Evolutionary conservation across 768 basidiomycete species (phyloP).

Genomic region (Leccinum broughii): DNA sequence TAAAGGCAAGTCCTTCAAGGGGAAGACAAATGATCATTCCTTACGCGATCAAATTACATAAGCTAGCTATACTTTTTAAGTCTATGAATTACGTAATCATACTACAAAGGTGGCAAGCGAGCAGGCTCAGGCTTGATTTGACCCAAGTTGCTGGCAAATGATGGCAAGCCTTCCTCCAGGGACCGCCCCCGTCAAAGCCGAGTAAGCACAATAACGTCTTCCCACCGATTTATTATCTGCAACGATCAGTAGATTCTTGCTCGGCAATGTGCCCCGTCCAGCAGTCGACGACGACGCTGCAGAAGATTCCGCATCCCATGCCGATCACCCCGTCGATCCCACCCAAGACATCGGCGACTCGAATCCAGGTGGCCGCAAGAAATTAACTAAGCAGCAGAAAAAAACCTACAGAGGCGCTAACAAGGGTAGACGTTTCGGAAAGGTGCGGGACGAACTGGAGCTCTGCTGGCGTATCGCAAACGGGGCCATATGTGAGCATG

Average conservation of each 20-base stretch:
- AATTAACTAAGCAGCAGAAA: slow-evolving; percentile 61
- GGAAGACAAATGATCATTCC: too few species aligned
- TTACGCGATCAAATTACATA: too few species aligned
- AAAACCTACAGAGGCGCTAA: slow-evolving; percentile 80
- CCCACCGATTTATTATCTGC: background rate
- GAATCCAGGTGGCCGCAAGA: slow-evolving; percentile 35
- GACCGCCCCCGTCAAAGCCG: slow-evolving; percentile 53
- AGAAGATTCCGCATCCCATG: slow-evolving; percentile 52
- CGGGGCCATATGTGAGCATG: slow-evolving; percentile 69
- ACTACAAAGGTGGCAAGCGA: too few species aligned
- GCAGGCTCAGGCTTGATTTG: background rate
- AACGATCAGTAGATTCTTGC: slow-evolving; percentile 41
- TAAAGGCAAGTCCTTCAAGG: too few species aligned
- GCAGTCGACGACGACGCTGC: slow-evolving; percentile 60
- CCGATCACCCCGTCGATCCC: slow-evolving; percentile 23
- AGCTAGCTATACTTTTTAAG: too few species aligned
- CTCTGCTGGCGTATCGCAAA: slow-evolving; percentile 81
- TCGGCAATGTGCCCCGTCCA: slow-evolving; percentile 29
- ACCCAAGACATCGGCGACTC: slow-evolving; percentile 33
- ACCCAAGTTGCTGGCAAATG: background rate
- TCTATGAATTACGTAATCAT: too few species aligned
- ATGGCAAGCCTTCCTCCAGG: slow-evolving; percentile 33
- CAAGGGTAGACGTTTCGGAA: slow-evolving; percentile 77
- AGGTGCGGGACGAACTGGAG: slow-evolving; percentile 75
- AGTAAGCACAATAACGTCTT: slow-evolving; percentile 36